Base-by-base conservation (phyloP, 208 protist species). In the Acanthamoeba triangularis region DNA sequence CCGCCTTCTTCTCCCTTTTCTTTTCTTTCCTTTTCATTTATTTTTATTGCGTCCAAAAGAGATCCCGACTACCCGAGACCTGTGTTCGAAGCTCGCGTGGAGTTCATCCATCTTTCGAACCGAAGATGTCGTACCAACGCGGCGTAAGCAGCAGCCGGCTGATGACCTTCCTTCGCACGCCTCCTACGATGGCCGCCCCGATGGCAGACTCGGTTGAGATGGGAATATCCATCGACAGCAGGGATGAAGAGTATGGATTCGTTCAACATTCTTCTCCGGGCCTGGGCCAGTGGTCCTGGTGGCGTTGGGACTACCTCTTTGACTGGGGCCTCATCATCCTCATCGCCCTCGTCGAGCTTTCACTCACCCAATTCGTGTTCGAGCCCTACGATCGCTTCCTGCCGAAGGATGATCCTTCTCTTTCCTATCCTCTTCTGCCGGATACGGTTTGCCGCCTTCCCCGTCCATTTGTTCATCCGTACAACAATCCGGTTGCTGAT, bases 341-440 rank as follows among this genome's bases (percentile, higher is more conserved):
- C 52, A 14, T 94, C 20, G 90, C 90, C 6, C 67, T 94, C 25
- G 28, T 94, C 2, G 90, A 94, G 90, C 61, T 76, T 8, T 84
- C 52, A 4, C 69, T 94, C 14, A 84, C 90, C 18, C 61, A 94
- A 44, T 94, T 94, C 33, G 90, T 82, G 14, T 84, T 94, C 72
- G 90, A 94, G 5, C 90, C 90, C 67, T 94, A 85, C 49, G 35
- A 94, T n/a, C 90, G 90, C 67, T 94, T 85, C 72, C 49, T 47
- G 6, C 90, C 90, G 30, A 59, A 54, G 41, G 28, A 94, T 18
- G 90, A 94, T 25, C 90, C 90, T 41, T 85, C 69, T 28, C 30
- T 84, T 3, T 59, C 65, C 90, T 94, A 94, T 63, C 90, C 90
- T n/a, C 67, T 85, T 11, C 8, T 84, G 37, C 44, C 41, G n/a